These are phyloP conservation scores for Pyrenophora tritici-repentis DNA, from an alignment of 2,329 filamentous ascomycete species.

Conservation along the genomic window DNA sequence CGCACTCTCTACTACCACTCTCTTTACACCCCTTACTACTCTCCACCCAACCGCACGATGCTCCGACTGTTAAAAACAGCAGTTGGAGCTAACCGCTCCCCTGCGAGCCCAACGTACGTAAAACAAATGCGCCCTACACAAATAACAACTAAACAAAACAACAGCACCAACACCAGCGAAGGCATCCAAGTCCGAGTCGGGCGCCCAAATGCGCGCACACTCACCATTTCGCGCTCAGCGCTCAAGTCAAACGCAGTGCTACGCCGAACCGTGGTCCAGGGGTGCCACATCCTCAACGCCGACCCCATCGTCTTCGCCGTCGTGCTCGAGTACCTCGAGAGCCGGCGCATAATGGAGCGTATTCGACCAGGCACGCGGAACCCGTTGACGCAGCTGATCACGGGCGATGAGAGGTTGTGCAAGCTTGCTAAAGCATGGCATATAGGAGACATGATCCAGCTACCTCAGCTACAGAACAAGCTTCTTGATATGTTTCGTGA, in stretches of 20 bases:
- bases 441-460: conserved; percentile 14
- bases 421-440: conserved; percentile 24
- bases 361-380: background rate
- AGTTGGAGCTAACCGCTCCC: background rate
- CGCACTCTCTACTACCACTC: too few relatives aligned
- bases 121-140: background rate
- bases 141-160: background rate
- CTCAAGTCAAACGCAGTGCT: conserved; percentile 1
- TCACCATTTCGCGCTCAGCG: conserved; percentile 1
- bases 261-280: background rate
- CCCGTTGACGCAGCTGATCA: conserved; percentile 9
- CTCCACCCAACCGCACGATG: background rate
- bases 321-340: conserved; percentile 5
- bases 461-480: conserved; percentile 15
- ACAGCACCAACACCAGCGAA: background rate
- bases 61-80: background rate
- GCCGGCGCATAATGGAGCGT: background rate
- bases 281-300: conserved; percentile 8
- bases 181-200: conserved; percentile 8
- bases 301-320: conserved; percentile 11
- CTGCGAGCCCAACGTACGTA: background rate
- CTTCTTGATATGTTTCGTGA: conserved; percentile 18
- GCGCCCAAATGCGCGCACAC: background rate
- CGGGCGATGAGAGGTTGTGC: conserved; percentile 8
- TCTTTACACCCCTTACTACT: too few relatives aligned